Conservation (phyloP, 371 early-diverging fungal species). For the Actinomortierella ambigua region DNA sequence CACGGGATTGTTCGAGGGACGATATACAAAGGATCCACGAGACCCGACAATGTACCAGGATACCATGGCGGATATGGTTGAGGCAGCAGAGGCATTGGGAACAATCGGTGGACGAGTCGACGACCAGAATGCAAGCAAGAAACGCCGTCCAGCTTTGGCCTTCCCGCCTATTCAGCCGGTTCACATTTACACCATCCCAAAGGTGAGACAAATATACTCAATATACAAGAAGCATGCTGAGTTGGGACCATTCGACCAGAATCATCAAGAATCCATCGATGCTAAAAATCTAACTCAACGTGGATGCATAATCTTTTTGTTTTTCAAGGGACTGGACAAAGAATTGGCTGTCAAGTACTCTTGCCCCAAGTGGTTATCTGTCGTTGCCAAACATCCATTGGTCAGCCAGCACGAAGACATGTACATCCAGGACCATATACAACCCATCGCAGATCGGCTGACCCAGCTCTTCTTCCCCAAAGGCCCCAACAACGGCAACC, state of each 20-base stretch:
- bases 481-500: neutral
- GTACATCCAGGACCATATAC: conserved; percentile 7
- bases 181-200: conserved; percentile 20
- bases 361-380: conserved; percentile 35
- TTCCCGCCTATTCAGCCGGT: conserved; percentile 23
- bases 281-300: no score
- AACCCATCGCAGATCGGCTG: conserved; percentile 8
- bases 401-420: conserved; percentile 5
- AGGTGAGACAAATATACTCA: conserved; percentile 8
- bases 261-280: neutral
- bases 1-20: conserved; percentile 24
- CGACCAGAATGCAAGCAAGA: neutral
- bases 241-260: neutral
- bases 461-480: conserved; percentile 8
- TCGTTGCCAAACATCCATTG: conserved; percentile 7
- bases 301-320: no score
- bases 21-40: conserved; percentile 8
- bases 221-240: neutral
- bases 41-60: conserved; percentile 4
- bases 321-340: conserved; percentile 22
- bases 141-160: neutral
- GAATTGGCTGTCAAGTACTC: conserved; percentile 39
- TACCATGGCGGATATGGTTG: conserved; percentile 5
- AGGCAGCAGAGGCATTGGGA: neutral
- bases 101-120: neutral